Evolutionary conservation across 768 basidiomycete genomes (phyloP), one percentile per base, ranked within the genome.

Genomic region (Tubosaeta sp.): DNA sequence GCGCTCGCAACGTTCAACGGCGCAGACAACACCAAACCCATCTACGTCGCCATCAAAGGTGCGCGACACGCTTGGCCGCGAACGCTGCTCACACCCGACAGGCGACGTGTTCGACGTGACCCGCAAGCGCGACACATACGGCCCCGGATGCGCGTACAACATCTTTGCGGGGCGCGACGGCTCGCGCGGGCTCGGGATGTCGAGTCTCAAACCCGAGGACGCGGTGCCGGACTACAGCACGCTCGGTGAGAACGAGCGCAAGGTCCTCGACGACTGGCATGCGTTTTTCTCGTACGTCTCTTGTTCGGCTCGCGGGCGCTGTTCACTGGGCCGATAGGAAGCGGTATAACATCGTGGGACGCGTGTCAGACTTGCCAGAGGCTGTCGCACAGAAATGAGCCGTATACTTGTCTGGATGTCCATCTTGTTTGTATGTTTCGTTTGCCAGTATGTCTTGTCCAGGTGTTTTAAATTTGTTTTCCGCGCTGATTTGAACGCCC

Each of bases 11-110:
- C 76, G 59, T 93, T 75, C 65, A 82, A 94, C 67, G 94, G 94
- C 16, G 71, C 74, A 0, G 79, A 84, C 55, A 64, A 76, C 0
- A 61, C 68, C 35, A 81, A 80, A 58, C 90, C 91, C 1, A 90
- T 98, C 54, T 93, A 87, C 59, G 87, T 98, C 38, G 86, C 92
- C 27, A 94, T 98, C 73, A 97, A 96, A 77, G 91, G 90, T 84
- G 51, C 81, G 51, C 36, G 62, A 61, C 49, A 27, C 30, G 34
- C 45, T 21, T 45, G 47, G 24, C 14, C 38, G 13, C 24, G 14
- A 57, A 22, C 42, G 31, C 40, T 27, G 39, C 49, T 47, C 46
- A 29, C 45, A 31, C 51, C 49, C 19, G 22, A 21, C 55, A 90
- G 90, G 94, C 42, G 86, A 84, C 1, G 78, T 97, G 9, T 97